Conservation (phyloP, 2,329 filamentous ascomycete species). For the Beauveria pseudobassiana region DNA sequence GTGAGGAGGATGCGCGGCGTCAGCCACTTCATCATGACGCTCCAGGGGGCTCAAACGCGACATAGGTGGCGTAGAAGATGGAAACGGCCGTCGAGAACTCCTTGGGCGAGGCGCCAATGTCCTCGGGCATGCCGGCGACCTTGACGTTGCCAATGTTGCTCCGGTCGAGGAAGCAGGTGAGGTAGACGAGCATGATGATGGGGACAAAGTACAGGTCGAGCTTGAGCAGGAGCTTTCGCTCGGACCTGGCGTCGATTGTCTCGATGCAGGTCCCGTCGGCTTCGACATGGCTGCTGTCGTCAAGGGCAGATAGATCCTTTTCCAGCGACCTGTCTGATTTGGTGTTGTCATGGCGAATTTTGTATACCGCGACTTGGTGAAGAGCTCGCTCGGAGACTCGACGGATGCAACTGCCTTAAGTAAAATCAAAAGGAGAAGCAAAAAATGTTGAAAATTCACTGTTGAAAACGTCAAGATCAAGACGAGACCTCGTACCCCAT, state of each 20-base stretch:
- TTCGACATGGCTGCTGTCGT: neutral
- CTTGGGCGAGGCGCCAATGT: slow-evolving; percentile 23
- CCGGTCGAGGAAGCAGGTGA: slow-evolving; percentile 48
- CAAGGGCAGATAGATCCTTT: neutral
- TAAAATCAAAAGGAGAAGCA: no score
- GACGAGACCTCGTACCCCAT: neutral
- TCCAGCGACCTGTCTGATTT: slow-evolving; percentile 1
- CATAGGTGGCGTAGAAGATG: slow-evolving; percentile 26
- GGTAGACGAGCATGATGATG: slow-evolving; percentile 48
- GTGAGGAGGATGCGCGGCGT: slow-evolving; percentile 25
- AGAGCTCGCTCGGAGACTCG: neutral
- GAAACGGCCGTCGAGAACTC: slow-evolving; percentile 26
- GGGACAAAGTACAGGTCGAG: slow-evolving; percentile 26
- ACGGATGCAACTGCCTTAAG: no score
- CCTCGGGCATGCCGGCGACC: slow-evolving; percentile 26
- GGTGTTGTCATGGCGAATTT: neutral
- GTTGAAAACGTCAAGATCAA: neutral
- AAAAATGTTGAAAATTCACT: no score
- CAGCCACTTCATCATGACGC: slow-evolving; percentile 25
- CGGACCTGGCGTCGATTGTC: slow-evolving; percentile 21
- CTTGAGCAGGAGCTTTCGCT: slow-evolving; percentile 24
- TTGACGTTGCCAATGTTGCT: slow-evolving; percentile 38
- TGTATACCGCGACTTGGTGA: neutral
- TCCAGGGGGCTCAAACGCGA: slow-evolving; percentile 24
- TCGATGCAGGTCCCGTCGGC: slow-evolving; percentile 12